Base-by-base conservation (phyloP, 495 filamentous ascomycete species). In the Friedmanniomyces simplex region DNA sequence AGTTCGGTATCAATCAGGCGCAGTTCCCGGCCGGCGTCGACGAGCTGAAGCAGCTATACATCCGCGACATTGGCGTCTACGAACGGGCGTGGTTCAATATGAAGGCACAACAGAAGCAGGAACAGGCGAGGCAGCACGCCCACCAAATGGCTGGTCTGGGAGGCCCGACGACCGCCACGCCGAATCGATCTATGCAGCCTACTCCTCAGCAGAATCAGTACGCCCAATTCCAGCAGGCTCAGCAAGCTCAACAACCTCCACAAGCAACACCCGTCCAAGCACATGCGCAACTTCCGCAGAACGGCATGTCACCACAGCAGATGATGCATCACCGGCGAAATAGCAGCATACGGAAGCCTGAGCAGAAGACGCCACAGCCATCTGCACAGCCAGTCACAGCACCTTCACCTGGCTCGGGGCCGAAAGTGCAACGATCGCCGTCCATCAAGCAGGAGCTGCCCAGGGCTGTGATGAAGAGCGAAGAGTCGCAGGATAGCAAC, bases 41-140 rank as follows among this genome's bases (percentile, higher is more conserved):
- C 51, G 87, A 95, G 62, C 68, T 96, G 46, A 83, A 81, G 53
- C 72, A 72, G 7, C 74, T 87, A 39, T 95, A 96, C 66, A 73
- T 77, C 22, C 76, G 79, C 69, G 79, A 84, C 64, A 53, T 64
- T 20, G 26, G 25, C 18, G 18, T 54, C 16, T 63, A 59, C 50
- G 61, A 63, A 28, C 51, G 57, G 3, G 16, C 52, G 20, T 63
- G 42, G 34, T 48, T 60, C 24, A 36, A 46, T 13, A 55, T 50
- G 57, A 26, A 34, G 3, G 36, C 22, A 16, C 79, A 82, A 55
- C 71, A 77, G 50, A 63, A 69, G 61, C 71, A 67, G 65, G 71
- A 72, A 58, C 67, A 74, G 69, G 64, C 73, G 56, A 52, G 72
- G 66, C 58, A 67, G 61, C 70, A 68, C 43, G 70, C 70, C 55